Evolutionary conservation across 352 stramenopile species (phyloP).

Genomic region (Globisporangium emineosum): DNA sequence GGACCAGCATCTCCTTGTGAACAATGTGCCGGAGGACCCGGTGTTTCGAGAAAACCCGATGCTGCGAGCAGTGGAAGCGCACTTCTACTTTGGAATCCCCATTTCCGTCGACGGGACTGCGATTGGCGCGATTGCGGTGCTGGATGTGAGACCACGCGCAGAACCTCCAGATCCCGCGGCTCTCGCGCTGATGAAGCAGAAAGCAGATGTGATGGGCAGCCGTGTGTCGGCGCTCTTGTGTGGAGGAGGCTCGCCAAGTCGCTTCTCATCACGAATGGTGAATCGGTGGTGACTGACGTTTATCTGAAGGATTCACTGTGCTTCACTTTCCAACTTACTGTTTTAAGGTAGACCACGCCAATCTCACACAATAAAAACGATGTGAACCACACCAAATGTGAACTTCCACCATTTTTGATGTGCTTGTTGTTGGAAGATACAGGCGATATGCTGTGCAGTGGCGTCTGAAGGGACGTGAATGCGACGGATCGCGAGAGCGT

Average conservation of each 20-base stretch:
- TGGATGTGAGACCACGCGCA: conserved; percentile 15
- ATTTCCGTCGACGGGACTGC: conserved; percentile 15
- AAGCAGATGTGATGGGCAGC: conserved; percentile 7
- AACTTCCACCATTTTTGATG: background rate
- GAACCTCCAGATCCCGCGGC: background rate
- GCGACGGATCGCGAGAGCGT: background rate
- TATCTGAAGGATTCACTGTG: background rate
- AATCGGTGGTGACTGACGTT: background rate
- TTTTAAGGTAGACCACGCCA: background rate
- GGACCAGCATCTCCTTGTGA: conserved; percentile 16
- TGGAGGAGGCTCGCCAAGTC: too few relatives aligned
- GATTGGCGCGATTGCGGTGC: conserved; percentile 22
- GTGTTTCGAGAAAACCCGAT: conserved; percentile 27
- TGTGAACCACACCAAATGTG: background rate
- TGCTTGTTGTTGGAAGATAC: too few relatives aligned
- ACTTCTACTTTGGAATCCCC: conserved; percentile 23
- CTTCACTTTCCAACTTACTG: background rate
- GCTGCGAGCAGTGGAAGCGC: conserved; percentile 17
- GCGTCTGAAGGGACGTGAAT: conserved; percentile 1
- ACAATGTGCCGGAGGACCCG: conserved; percentile 1
- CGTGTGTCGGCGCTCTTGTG: conserved; percentile 9
- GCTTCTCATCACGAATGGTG: conserved; percentile 7
- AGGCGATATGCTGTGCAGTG: background rate
- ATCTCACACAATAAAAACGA: background rate
- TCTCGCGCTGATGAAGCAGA: conserved; percentile 8